Conservation (phyloP, 2,329 filamentous ascomycete species). For the Endothia cerciana region DNA sequence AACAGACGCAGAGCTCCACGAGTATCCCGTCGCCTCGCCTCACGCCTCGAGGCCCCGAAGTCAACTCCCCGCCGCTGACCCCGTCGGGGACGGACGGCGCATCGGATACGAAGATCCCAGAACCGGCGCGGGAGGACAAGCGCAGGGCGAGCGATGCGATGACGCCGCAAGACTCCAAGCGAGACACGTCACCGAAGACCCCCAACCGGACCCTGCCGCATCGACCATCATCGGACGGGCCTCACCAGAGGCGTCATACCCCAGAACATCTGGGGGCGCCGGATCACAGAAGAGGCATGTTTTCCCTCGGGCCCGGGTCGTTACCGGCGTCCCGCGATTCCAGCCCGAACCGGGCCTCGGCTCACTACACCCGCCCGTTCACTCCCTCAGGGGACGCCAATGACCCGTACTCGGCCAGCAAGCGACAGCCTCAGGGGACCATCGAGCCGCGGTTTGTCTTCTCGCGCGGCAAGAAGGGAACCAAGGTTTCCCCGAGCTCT, state of each 20-base stretch:
- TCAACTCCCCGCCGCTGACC: conserved; percentile 88
- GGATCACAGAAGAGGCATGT: conserved; percentile 58
- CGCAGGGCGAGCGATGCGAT: conserved; percentile 46
- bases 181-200: conserved; percentile 51
- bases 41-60: conserved; percentile 68
- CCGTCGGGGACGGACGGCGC: conserved; percentile 71
- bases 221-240: conserved; percentile 44
- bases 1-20: conserved; percentile 68
- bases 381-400: conserved; percentile 80
- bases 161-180: conserved; percentile 71
- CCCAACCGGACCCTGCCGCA: conserved; percentile 46
- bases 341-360: conserved; percentile 63
- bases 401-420: conserved; percentile 85
- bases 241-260: conserved; percentile 18
- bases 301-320: conserved; percentile 56
- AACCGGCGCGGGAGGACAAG: conserved; percentile 30
- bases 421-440: conserved; percentile 68
- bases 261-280: conserved; percentile 33
- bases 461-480: conserved; percentile 68
- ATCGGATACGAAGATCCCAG: conserved; percentile 37
- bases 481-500: conserved; percentile 54
- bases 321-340: conserved; percentile 63
- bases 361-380: conserved; percentile 72
- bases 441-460: conserved; percentile 88
- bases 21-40: conserved; percentile 67